phyloP scores from a whole-genome alignment of 495 filamentous ascomycete genomes.

The Talaromyces wortmannii region DNA sequence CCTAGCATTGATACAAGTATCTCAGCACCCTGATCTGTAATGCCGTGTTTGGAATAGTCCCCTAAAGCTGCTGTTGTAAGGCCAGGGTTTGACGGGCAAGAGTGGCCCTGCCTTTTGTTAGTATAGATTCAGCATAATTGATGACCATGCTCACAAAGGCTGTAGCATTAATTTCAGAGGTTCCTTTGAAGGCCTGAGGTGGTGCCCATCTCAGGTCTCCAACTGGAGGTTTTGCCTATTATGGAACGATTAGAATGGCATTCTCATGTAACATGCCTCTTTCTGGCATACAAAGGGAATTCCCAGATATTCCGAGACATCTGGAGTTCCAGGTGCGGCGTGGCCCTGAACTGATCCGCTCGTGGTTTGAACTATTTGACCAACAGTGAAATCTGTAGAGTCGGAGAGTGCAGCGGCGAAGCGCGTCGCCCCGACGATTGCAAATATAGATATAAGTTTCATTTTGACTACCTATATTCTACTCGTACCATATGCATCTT shows the following conservation, averaged over 20 bases:
- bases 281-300: constrained; percentile 25
- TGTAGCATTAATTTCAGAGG: constrained; percentile 12
- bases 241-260: background rate
- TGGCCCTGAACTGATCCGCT: constrained; percentile 37
- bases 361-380: constrained; percentile 10
- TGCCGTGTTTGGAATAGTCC: constrained; percentile 7
- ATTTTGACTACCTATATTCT: too few species aligned
- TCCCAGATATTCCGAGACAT: constrained; percentile 39
- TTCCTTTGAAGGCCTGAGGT: constrained; percentile 10
- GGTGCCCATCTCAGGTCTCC: constrained; percentile 19
- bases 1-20: constrained; percentile 7
- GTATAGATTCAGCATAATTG: background rate
- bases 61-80: constrained; percentile 10
- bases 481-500: too few species aligned
- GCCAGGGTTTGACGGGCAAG: constrained; percentile 5
- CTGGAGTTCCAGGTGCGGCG: constrained; percentile 21
- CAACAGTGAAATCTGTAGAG: background rate
- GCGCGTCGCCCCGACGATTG: too few species aligned
- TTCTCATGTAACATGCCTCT: too few species aligned
- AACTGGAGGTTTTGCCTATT: constrained; percentile 10
- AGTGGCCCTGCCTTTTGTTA: background rate
- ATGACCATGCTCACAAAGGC: constrained; percentile 9
- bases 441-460: too few species aligned
- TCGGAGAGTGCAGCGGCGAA: too few species aligned
- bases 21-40: constrained; percentile 7